Conservation (phyloP, 2,329 filamentous ascomycete genomes). For the Orbilia quercus region DNA sequence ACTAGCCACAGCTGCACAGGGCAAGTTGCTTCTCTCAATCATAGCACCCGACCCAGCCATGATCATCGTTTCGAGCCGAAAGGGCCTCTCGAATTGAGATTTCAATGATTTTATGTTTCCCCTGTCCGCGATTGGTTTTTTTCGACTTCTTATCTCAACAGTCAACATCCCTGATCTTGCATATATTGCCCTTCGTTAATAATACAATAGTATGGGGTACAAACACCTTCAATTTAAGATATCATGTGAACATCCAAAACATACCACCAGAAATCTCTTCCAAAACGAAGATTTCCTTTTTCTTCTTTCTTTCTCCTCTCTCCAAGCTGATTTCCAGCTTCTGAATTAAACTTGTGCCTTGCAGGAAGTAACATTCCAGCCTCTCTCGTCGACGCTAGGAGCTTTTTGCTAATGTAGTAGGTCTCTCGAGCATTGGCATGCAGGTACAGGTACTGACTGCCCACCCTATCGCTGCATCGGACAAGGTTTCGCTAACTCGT, state of each 20-base stretch:
- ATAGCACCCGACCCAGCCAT: conserved; percentile 7
- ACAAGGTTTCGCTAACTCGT: conserved; percentile 21
- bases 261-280: not conserved
- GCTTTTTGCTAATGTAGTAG: conserved; percentile 32
- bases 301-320: not conserved
- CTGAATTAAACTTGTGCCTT: conserved; percentile 42
- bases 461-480: conserved; percentile 19
- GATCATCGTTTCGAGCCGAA: conserved; percentile 44
- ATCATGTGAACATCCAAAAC: conserved; percentile 4
- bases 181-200: conserved; percentile 15
- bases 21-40: conserved; percentile 30
- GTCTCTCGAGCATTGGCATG: conserved; percentile 37
- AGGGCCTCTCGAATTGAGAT: conserved; percentile 45
- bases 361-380: conserved; percentile 42
- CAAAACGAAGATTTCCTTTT: not conserved
- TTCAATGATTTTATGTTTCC: conserved; percentile 2
- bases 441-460: conserved; percentile 30
- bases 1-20: not conserved
- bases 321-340: conserved; percentile 16
- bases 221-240: not conserved
- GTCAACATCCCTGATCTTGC: conserved; percentile 18
- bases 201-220: not conserved
- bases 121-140: conserved; percentile 25
- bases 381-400: conserved; percentile 14
- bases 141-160: conserved; percentile 28